These are phyloP conservation scores for Emericellopsis cladophorae DNA, from an alignment of 2,329 filamentous ascomycete species.

Conservation along the genomic window DNA sequence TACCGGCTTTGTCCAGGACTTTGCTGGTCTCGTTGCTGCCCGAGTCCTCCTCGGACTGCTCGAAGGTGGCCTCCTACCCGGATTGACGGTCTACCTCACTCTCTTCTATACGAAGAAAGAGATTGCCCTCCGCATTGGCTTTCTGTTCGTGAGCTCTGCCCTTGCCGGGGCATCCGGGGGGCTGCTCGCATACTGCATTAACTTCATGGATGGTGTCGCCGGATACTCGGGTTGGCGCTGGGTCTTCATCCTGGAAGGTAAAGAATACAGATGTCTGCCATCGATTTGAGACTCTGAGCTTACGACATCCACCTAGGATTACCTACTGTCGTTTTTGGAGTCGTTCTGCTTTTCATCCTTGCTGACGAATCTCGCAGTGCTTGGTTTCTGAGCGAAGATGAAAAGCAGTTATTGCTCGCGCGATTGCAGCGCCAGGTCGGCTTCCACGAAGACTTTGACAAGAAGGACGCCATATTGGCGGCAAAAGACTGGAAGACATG, in stretches of 20 bases:
- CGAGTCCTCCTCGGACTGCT: constrained; percentile 56
- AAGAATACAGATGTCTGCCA: background rate
- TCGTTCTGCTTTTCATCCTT: constrained; percentile 18
- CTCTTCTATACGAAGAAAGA: constrained; percentile 67
- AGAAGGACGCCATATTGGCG: constrained; percentile 32
- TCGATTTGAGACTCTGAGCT: background rate
- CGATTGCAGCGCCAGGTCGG: constrained; percentile 28
- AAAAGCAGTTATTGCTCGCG: constrained; percentile 51
- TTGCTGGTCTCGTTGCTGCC: constrained; percentile 52
- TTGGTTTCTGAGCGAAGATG: constrained; percentile 42
- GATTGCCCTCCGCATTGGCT: constrained; percentile 59
- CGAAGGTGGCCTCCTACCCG: constrained; percentile 60
- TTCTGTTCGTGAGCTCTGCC: constrained; percentile 59
- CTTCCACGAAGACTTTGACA: constrained; percentile 33
- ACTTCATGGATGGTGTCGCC: constrained; percentile 54
- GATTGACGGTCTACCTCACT: constrained; percentile 56
- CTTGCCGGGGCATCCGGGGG: constrained; percentile 62
- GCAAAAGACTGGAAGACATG: constrained; percentile 68
- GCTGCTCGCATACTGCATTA: constrained; percentile 60
- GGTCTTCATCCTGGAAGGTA: constrained; percentile 47
- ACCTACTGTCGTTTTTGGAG: constrained; percentile 24
- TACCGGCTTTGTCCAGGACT: constrained; percentile 55
- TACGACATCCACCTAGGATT: constrained; percentile 5
- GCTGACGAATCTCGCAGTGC: constrained; percentile 35
- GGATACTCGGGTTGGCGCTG: constrained; percentile 60